These are phyloP conservation scores for Acanthamoeba royreba DNA, from an alignment of 208 protist species.

Conservation along the genomic window DNA sequence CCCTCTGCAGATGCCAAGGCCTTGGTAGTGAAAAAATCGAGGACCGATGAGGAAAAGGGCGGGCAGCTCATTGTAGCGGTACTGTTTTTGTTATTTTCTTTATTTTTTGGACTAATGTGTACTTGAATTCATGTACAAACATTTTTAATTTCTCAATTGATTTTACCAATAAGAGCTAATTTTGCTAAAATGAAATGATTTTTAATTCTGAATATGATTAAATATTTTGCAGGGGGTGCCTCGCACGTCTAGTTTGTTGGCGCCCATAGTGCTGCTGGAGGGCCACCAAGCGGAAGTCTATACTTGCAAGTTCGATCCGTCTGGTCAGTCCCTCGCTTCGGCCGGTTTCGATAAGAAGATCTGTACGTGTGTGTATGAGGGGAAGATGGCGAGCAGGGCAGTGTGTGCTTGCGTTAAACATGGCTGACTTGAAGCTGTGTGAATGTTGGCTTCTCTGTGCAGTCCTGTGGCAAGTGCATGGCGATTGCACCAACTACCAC, in stretches of 20 bases:
- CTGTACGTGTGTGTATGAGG: too few species aligned
- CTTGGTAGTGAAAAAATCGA: constrained; percentile 7
- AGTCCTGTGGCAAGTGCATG: constrained; percentile 79
- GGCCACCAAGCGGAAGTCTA: constrained; percentile 73
- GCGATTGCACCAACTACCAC: constrained; percentile 74
- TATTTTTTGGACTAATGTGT: too few species aligned
- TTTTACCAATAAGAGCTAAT: too few species aligned
- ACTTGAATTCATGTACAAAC: too few species aligned
- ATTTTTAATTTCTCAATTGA: too few species aligned
- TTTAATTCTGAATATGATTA: too few species aligned
- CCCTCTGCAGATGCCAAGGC: constrained; percentile 38
- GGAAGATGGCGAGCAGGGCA: too few species aligned
- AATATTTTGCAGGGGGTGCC: constrained; percentile 54
- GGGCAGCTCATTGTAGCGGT: neutral
- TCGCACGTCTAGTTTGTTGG: constrained; percentile 74
- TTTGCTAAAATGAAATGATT: too few species aligned
- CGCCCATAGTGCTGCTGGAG: constrained; percentile 77
- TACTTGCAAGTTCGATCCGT: constrained; percentile 66
- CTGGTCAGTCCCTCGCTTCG: constrained; percentile 66
- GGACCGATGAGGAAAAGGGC: neutral
- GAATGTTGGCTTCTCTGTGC: too few species aligned
- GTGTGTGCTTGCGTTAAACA: too few species aligned
- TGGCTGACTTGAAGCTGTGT: too few species aligned
- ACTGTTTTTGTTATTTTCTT: too few species aligned
- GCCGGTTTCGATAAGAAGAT: constrained; percentile 76